Percentiles rank a stretch among this genome's conserved stretches.
Evolutionary conservation across 441 rosid genomes (phyloP).

Genomic region (Adansonia gregorii): DNA sequence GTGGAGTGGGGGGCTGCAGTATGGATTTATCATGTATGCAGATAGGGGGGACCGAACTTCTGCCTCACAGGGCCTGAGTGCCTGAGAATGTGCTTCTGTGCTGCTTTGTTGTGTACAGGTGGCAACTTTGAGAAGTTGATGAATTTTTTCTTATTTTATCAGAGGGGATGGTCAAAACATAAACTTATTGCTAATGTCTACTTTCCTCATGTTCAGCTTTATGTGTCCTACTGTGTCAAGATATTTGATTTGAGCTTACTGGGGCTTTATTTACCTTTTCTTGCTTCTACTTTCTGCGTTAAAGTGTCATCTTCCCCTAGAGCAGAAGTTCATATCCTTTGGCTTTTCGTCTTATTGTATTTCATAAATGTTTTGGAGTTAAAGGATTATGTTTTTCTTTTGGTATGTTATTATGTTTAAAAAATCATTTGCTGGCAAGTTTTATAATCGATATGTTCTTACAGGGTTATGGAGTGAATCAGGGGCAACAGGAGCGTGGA

Average conservation of each 20-base stretch:
- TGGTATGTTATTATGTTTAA: constrained; percentile 16
- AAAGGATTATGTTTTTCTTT: constrained; percentile 4
- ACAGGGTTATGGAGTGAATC: constrained; percentile 65
- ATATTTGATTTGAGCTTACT: background rate
- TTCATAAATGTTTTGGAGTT: constrained; percentile 3
- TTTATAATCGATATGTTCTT: constrained; percentile 27
- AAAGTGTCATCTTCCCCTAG: background rate
- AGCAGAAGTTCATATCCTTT: background rate
- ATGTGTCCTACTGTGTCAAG: background rate
- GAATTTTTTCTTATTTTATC: background rate
- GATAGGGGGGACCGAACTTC: background rate
- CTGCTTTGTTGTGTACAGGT: background rate
- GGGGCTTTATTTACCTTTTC: constrained; percentile 1
- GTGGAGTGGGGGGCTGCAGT: background rate
- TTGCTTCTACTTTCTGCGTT: background rate
- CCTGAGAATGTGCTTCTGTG: background rate
- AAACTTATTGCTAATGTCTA: background rate
- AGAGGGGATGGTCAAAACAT: background rate
- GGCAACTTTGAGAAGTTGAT: constrained; percentile 6
- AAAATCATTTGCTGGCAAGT: constrained; percentile 22
- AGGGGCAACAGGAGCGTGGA: constrained; percentile 54
- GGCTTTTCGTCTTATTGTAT: background rate
- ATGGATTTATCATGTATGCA: background rate
- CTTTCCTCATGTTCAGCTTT: background rate
- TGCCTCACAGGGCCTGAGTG: background rate